Conservation (phyloP, 768 basidiomycete genomes). For the Erythrobasidium yunnanense region DNA sequence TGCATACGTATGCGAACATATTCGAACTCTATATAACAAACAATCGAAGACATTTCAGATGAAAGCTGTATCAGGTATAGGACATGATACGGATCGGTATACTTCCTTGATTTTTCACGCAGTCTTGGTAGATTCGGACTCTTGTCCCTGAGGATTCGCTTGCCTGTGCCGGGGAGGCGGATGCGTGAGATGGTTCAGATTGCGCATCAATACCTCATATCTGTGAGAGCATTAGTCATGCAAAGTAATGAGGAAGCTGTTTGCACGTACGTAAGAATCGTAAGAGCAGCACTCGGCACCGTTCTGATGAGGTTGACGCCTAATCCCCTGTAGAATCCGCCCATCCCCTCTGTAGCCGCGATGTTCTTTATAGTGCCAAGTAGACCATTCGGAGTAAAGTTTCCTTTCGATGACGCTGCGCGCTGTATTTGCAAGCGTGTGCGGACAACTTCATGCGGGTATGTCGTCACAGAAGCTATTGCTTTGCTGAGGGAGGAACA, state of each 20-base stretch:
- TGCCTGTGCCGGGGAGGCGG: not conserved
- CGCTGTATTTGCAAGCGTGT: slow-evolving; percentile 76
- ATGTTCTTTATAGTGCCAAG: slow-evolving; percentile 63
- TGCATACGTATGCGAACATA: too few relatives aligned
- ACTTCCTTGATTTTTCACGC: too few relatives aligned
- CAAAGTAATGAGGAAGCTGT: not conserved
- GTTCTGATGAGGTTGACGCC: slow-evolving; percentile 89
- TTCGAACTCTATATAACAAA: too few relatives aligned
- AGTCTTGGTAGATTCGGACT: too few relatives aligned
- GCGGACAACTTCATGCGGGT: slow-evolving; percentile 97
- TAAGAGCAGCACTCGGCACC: slow-evolving; percentile 91
- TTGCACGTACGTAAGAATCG: slow-evolving; percentile 64
- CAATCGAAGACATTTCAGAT: too few relatives aligned
- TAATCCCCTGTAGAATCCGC: slow-evolving; percentile 79
- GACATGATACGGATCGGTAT: too few relatives aligned
- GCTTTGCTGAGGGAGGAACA: slow-evolving; percentile 93
- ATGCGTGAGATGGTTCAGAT: slow-evolving; percentile 28
- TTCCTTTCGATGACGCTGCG: slow-evolving; percentile 3
- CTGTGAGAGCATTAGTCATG: slow-evolving; percentile 35
- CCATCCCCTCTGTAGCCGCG: slow-evolving; percentile 71
- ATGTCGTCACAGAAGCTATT: slow-evolving; percentile 87
- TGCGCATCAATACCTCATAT: slow-evolving; percentile 47
- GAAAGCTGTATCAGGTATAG: too few relatives aligned
- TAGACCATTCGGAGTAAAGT: slow-evolving; percentile 44
- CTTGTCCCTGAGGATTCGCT: too few relatives aligned